A percentile compares a stretch with the other conserved stretches of the same genome.
Evolutionary conservation across 805 yeast genomes (phyloP).

Genomic region (Metschnikowia henanensis): DNA sequence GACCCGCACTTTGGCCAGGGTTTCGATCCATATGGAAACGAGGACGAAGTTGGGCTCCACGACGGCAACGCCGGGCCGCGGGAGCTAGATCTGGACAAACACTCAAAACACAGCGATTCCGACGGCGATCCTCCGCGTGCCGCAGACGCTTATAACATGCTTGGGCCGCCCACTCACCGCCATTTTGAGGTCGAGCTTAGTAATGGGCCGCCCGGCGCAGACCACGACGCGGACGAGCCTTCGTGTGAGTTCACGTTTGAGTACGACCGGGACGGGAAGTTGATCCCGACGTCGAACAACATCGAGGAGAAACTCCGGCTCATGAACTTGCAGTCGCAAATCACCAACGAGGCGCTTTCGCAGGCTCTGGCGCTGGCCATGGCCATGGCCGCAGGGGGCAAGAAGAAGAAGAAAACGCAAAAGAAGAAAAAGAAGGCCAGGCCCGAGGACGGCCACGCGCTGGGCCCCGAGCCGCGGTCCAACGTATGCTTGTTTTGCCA

Average conservation of each 20-base stretch:
- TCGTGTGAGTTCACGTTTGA: constrained; percentile 47
- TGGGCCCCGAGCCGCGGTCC: background rate
- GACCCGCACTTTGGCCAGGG: constrained; percentile 10
- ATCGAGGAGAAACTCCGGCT: constrained; percentile 39
- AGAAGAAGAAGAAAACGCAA: constrained; percentile 16
- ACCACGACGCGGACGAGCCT: constrained; percentile 32
- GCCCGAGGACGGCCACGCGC: constrained; percentile 8
- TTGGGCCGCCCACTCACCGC: constrained; percentile 33
- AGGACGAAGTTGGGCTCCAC: constrained; percentile 41
- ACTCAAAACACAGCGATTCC: constrained; percentile 12
- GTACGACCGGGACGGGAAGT: constrained; percentile 40
- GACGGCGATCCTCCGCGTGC: no score
- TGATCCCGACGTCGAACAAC: constrained; percentile 37
- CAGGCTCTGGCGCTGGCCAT: constrained; percentile 6
- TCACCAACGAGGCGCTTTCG: constrained; percentile 9
- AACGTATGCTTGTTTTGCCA: constrained; percentile 50
- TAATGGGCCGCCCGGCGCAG: constrained; percentile 33
- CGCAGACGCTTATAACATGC: constrained; percentile 38
- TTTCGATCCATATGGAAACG: constrained; percentile 30
- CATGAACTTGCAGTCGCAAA: constrained; percentile 27
- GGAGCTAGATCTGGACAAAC: constrained; percentile 11
- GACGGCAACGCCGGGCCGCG: constrained; percentile 29
- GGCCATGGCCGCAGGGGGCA: constrained; percentile 9
- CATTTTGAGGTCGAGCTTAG: constrained; percentile 45
- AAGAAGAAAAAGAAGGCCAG: constrained; percentile 13